Evolutionary conservation across 1,139 yeast species (phyloP).

Genomic region (Suhomyces bolitotheri): DNA sequence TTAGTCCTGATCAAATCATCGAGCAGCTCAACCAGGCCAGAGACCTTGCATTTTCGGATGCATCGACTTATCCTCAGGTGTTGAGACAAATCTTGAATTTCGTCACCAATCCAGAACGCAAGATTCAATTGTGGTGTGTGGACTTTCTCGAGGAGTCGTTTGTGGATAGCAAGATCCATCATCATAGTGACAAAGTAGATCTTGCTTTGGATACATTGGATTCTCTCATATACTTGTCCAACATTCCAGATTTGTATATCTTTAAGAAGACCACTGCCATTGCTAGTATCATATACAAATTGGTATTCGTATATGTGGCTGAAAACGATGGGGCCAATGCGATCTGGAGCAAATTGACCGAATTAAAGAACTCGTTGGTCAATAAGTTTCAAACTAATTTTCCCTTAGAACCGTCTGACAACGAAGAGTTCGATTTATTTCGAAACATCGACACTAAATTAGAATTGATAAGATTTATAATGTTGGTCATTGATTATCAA

Average conservation of each 20-base stretch:
- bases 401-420: conserved; percentile 49
- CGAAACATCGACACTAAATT: conserved; percentile 59
- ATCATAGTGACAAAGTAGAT: conserved; percentile 38
- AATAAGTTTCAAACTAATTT: conserved; percentile 29
- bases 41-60: conserved; percentile 46
- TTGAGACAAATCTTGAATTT: conserved; percentile 53
- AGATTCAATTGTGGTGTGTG: conserved; percentile 49
- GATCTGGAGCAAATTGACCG: conserved; percentile 44
- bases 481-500: conserved; percentile 71
- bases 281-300: conserved; percentile 36
- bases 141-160: conserved; percentile 47
- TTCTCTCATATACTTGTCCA: conserved; percentile 30
- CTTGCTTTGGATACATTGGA: conserved; percentile 45
- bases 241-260: conserved; percentile 30
- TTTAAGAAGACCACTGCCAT: conserved; percentile 38
- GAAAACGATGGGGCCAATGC: conserved; percentile 46
- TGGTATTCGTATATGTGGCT: conserved; percentile 45
- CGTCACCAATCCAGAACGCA: conserved; percentile 31
- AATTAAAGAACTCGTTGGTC: conserved; percentile 39
- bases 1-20: conserved; percentile 22
- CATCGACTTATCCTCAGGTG: conserved; percentile 52
- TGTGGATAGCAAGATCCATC: conserved; percentile 21
- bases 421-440: conserved; percentile 48
- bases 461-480: conserved; percentile 70
- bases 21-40: conserved; percentile 54